phyloP scores from a whole-genome alignment of 139 green algal species.

The Chlorella vulgaris region DNA sequence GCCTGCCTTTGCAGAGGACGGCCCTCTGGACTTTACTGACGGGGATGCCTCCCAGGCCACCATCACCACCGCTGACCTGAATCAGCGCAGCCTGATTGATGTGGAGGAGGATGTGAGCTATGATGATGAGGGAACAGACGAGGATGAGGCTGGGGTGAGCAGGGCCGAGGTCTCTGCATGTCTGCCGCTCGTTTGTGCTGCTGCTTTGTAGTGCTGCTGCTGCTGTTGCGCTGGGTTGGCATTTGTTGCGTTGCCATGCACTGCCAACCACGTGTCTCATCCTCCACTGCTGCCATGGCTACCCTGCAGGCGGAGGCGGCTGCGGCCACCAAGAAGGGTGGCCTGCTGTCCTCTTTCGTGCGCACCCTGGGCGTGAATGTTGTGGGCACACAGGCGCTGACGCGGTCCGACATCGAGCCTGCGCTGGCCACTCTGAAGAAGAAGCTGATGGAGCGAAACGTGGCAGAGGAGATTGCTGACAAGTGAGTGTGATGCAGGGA shows the following conservation, averaged over 20 bases:
- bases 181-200: no score
- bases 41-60: conserved; percentile 10
- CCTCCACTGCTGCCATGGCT: neutral
- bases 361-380: conserved; percentile 73
- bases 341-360: conserved; percentile 81
- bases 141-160: neutral
- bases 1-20: conserved; percentile 19
- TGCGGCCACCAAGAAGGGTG: conserved; percentile 34
- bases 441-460: conserved; percentile 97
- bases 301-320: neutral
- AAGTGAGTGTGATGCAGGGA: conserved; percentile 61
- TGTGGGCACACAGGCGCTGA: conserved; percentile 80
- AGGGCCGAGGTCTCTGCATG: no score
- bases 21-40: conserved; percentile 53
- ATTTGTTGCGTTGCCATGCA: neutral
- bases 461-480: conserved; percentile 94
- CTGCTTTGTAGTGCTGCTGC: no score
- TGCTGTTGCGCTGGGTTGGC: no score
- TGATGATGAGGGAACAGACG: conserved; percentile 45
- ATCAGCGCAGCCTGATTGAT: conserved; percentile 51
- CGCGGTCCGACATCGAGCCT: conserved; percentile 79
- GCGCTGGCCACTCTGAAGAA: conserved; percentile 89
- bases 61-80: conserved; percentile 22
- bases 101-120: conserved; percentile 47
- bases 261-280: no score